These are phyloP conservation scores for Scedosporium aurantiacum DNA, from an alignment of 2,329 filamentous ascomycete genomes.

Conservation along the genomic window DNA sequence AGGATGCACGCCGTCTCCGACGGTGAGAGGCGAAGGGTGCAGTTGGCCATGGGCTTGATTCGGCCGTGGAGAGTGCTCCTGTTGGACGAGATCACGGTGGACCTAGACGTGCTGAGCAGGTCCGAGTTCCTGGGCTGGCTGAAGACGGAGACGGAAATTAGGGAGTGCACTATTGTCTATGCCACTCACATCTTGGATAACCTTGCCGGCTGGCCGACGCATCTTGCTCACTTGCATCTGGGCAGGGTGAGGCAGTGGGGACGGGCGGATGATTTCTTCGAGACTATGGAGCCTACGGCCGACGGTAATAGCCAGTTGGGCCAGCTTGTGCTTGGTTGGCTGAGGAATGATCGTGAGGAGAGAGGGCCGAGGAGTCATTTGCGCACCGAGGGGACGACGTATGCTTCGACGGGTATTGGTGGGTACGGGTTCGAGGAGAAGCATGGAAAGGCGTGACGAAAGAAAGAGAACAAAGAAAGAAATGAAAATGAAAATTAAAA, in stretches of 20 bases:
- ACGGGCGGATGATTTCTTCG: constrained; percentile 56
- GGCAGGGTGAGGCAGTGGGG: constrained; percentile 85
- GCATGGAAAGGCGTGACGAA: not conserved
- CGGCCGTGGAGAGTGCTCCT: constrained; percentile 85
- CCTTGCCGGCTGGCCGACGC: constrained; percentile 85
- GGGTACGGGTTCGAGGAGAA: constrained; percentile 47
- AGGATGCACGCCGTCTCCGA: constrained; percentile 94
- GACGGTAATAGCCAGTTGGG: constrained; percentile 73
- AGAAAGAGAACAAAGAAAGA: not conserved
- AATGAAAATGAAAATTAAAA: constrained; percentile 12
- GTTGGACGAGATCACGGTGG: constrained; percentile 94
- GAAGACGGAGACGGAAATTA: constrained; percentile 70
- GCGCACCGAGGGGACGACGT: constrained; percentile 54
- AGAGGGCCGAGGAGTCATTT: constrained; percentile 62
- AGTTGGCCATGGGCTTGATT: constrained; percentile 90
- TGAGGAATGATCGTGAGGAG: constrained; percentile 67
- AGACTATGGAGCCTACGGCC: constrained; percentile 23
- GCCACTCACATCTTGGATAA: constrained; percentile 97
- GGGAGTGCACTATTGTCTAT: constrained; percentile 88
- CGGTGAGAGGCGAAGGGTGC: constrained; percentile 81
- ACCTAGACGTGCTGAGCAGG: constrained; percentile 78
- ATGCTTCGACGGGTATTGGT: constrained; percentile 38
- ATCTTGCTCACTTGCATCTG: constrained; percentile 90
- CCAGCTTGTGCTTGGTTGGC: constrained; percentile 78
- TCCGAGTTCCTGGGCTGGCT: constrained; percentile 79